Evolutionary conservation across 2,329 filamentous ascomycete genomes (phyloP).

Genomic region (Coleophoma cylindrospora): DNA sequence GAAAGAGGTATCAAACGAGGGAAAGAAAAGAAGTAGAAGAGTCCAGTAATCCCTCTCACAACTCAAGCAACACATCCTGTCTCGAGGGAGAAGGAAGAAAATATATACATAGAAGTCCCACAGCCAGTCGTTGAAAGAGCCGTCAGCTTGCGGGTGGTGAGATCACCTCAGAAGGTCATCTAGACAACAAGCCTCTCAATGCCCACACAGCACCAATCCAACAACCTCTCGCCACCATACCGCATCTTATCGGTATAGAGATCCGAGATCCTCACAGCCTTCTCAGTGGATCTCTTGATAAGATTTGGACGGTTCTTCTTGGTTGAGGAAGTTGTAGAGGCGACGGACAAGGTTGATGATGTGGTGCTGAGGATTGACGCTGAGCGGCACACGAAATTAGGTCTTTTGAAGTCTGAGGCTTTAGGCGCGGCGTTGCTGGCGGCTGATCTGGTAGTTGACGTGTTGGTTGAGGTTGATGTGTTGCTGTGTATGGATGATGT

Average conservation of each 20-base stretch:
- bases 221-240: not conserved
- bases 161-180: not conserved
- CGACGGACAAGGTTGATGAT: not conserved
- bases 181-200: not conserved
- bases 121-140: too few relatives aligned
- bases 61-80: too few relatives aligned
- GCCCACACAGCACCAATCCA: not conserved
- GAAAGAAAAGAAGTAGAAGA: too few relatives aligned
- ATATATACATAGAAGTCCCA: too few relatives aligned
- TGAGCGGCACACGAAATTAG: not conserved
- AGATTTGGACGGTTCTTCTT: not conserved
- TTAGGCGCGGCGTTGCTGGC: too few relatives aligned
- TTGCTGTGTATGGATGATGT: not conserved
- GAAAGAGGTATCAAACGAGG: too few relatives aligned
- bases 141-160: too few relatives aligned
- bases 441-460: not conserved
- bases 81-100: too few relatives aligned
- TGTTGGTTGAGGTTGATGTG: not conserved
- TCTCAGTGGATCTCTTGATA: not conserved
- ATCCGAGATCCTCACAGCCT: not conserved
- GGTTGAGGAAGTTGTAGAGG: not conserved
- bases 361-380: not conserved
- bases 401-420: not conserved
- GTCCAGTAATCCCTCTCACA: too few relatives aligned
- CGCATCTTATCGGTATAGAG: not conserved